phyloP scores from a whole-genome alignment of 306 rosid species.

The Ormosia semicastrata region DNA sequence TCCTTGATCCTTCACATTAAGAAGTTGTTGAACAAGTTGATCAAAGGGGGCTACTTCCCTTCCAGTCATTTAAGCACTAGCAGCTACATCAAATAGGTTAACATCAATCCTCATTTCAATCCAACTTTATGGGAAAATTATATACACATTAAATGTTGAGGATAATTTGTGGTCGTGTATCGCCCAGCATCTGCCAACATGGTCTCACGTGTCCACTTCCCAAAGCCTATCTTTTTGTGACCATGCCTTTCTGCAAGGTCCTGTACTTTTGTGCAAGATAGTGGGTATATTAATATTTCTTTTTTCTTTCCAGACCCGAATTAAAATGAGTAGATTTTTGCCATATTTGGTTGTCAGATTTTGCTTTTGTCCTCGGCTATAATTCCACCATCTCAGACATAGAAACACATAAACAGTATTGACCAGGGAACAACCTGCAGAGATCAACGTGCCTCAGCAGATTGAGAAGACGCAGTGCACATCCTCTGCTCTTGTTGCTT shows the following conservation, averaged over 20 bases:
- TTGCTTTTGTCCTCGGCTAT: conserved; percentile 26
- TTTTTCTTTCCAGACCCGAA: background rate
- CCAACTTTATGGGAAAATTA: background rate
- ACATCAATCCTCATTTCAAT: conserved; percentile 17
- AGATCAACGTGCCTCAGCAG: conserved; percentile 27
- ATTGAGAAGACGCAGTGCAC: background rate
- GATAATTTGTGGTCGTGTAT: conserved; percentile 31
- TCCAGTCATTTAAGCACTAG: conserved; percentile 9
- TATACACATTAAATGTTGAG: background rate
- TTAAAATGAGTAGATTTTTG: conserved; percentile 10
- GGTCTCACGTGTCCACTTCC: conserved; percentile 22
- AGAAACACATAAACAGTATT: conserved; percentile 30
- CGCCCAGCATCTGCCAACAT: conserved; percentile 22
- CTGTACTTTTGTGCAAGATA: background rate
- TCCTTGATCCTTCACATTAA: conserved; percentile 11
- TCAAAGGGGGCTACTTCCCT: background rate
- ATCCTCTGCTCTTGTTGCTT: conserved; percentile 25
- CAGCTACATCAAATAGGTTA: conserved; percentile 12
- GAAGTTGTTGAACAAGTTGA: conserved; percentile 12
- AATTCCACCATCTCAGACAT: conserved; percentile 29
- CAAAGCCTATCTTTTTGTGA: conserved; percentile 1
- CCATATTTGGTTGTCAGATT: conserved; percentile 23
- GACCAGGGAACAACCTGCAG: conserved; percentile 14
- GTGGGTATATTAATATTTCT: background rate
- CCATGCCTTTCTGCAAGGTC: conserved; percentile 30